Base-by-base conservation (phyloP, 257 asterid species). In the Haberlea rhodopensis region DNA sequence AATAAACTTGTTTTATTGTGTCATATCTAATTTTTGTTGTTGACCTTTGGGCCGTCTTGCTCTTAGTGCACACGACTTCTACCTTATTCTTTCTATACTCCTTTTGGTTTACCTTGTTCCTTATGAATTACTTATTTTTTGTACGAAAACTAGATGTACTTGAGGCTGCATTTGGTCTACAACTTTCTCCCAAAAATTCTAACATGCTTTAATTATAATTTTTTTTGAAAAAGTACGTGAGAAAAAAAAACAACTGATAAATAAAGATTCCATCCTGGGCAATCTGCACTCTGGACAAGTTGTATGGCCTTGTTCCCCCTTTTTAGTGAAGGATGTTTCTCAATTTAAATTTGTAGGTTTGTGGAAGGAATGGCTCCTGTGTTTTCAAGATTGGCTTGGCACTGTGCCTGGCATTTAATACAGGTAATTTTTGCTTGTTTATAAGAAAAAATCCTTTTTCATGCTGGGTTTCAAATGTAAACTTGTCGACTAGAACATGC, bases 361-460 rank as follows among this genome's bases (percentile, higher is more conserved):
- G 99, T 94, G 66, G 99, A 94, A 82, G 99, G 99, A 81, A 94
- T 94, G 99, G 99, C 99, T 72, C 99, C 99, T 0, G 99, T 94
- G 31, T 94, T 94, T 71, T 94, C 99, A 43, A 83, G 85, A 82
- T 81, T 95, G 60, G 96, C 99, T 3, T 94, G 99, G 99, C 84
- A 74, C 45, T 94, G 99, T 83, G 96, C 97, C 70, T 94, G 99
- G 99, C 89, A 94, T 80, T 81, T 94, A 70, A 94, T 94, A 78
- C 99, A 90, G 87, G 97, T 82, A 37, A 5, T n/a, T 32, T 77
- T 20, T 53, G 51, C 18, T 55, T 27, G 53, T n/a, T 76, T 23
- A 51, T 60, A 52, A 7, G n/a, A 49, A 27, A 5, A 24, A 8
- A 57, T 61, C 56, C 37, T n/a, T n/a, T 53, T 8, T 48, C 6